Base-by-base conservation (phyloP, 768 basidiomycete species). In the Lactarius tabidus region DNA sequence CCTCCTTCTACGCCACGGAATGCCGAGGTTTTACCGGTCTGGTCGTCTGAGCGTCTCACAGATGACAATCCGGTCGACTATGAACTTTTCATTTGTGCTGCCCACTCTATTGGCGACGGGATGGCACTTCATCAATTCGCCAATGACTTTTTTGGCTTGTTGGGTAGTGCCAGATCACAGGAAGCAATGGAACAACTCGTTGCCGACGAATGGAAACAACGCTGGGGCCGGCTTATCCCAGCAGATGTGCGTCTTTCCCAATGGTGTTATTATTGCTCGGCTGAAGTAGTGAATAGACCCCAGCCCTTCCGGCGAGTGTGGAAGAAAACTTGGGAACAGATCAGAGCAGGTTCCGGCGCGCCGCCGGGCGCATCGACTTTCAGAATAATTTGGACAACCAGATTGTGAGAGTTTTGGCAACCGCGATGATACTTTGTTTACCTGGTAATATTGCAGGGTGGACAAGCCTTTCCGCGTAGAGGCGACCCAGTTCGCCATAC, bases 41-140 rank as follows among this genome's bases (percentile, higher is more conserved):
- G 56, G 33, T 38, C 60, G 51, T 72, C 74, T 9, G 58, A 72
- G 31, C 51, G 43, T 23, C 14, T 23, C 63, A 67, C 66, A 43
- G 60, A 41, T 17, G 33, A 65, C 61, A 58, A 64, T 35, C 70
- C 62, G 55, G 73, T 60, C 36, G 74, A 82, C 59, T 86, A 80
- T 70, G 84, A 93, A 71, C 75, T 93, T 60, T 77, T 91, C 67
- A 81, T 95, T 56, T 87, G 87, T 68, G 86, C 89, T 4, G 84
- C 89, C 8, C 93, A 95, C 73, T 93, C 88, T 74, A 74, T 93
- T 55, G 91, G 91, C 23, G 93, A 95, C 72, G 93, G 93, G 26
- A 92, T 93, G 87, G 89, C 91, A 1, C 79, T 93, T 20, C 91
- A 93, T 75, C 81, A 84, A 65, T 89, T 88, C 67, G 90, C 89